These are phyloP conservation scores for Cyclotella choctawhatcheeana DNA, from an alignment of 108 stramenopile species.

Conservation along the genomic window DNA sequence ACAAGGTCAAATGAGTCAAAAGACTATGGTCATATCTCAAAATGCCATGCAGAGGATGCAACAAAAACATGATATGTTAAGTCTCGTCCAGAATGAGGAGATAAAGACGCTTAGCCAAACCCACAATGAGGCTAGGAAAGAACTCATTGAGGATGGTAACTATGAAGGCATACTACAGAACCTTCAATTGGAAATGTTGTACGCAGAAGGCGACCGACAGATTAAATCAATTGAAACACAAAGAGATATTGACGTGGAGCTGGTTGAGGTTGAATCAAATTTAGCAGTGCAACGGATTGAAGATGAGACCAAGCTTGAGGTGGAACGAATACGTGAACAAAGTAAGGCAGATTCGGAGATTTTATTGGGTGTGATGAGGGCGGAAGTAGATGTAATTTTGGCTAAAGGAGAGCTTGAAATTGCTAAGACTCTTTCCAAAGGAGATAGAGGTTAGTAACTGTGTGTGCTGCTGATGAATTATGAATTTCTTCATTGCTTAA, in stretches of 20 bases:
- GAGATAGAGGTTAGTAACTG: slow-evolving; percentile 20
- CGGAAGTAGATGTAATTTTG: slow-evolving; percentile 30
- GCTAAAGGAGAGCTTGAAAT: slow-evolving; percentile 36
- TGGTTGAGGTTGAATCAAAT: slow-evolving; percentile 29
- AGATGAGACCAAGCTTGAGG: slow-evolving; percentile 35
- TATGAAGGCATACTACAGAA: slow-evolving; percentile 17
- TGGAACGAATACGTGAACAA: slow-evolving; percentile 28
- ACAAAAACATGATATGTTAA: slow-evolving; percentile 57
- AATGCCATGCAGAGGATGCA: slow-evolving; percentile 60
- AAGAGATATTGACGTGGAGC: slow-evolving; percentile 39
- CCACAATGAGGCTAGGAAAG: slow-evolving; percentile 15
- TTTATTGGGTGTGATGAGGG: slow-evolving; percentile 18
- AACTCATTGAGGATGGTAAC: slow-evolving; percentile 23
- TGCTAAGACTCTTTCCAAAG: slow-evolving; percentile 25
- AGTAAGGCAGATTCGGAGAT: slow-evolving; percentile 22
- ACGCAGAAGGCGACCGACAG: slow-evolving; percentile 21
- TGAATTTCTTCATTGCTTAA: background rate
- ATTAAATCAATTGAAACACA: slow-evolving; percentile 38
- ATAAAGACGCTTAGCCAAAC: slow-evolving; percentile 35
- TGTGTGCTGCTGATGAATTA: background rate
- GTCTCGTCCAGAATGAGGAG: slow-evolving; percentile 41
- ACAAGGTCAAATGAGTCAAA: slow-evolving; percentile 53
- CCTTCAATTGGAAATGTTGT: slow-evolving; percentile 5
- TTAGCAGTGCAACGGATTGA: slow-evolving; percentile 24
- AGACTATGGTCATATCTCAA: slow-evolving; percentile 53